A percentile compares a stretch with the other conserved stretches of the same genome.
These are phyloP conservation scores for Rubia balearica DNA, from an alignment of 305 asterid genomes.

Conservation along the genomic window DNA sequence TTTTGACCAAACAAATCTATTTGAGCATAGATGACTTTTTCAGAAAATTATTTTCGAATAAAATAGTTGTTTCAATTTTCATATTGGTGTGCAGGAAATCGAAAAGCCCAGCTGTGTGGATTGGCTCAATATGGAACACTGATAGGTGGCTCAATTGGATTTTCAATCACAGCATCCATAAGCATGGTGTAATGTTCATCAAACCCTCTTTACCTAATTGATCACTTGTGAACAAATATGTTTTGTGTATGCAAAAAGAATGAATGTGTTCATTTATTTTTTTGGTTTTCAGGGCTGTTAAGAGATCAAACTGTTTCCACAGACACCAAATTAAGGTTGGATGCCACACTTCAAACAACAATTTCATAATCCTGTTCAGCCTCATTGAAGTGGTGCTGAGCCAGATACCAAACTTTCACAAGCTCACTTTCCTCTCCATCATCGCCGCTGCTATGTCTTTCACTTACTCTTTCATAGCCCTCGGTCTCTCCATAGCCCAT, in stretches of 20 bases:
- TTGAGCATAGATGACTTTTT: no score
- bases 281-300: constrained; percentile 10
- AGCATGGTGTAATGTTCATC: constrained; percentile 38
- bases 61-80: no score
- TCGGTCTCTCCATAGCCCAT: constrained; percentile 44
- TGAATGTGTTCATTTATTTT: background rate
- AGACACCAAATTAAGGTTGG: constrained; percentile 22
- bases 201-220: background rate
- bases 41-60: no score
- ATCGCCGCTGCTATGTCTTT: constrained; percentile 52
- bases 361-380: constrained; percentile 37
- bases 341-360: constrained; percentile 31
- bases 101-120: constrained; percentile 29
- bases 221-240: no score
- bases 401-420: constrained; percentile 45
- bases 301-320: constrained; percentile 48
- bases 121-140: constrained; percentile 29
- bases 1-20: no score
- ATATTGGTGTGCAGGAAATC: constrained; percentile 22
- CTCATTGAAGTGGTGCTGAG: constrained; percentile 38
- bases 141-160: constrained; percentile 34
- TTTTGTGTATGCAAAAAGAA: no score
- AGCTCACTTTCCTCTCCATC: constrained; percentile 42
- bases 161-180: constrained; percentile 38
- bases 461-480: constrained; percentile 47